These are phyloP conservation scores for Pelargonium australe DNA, from an alignment of 441 rosid genomes.

Conservation along the genomic window DNA sequence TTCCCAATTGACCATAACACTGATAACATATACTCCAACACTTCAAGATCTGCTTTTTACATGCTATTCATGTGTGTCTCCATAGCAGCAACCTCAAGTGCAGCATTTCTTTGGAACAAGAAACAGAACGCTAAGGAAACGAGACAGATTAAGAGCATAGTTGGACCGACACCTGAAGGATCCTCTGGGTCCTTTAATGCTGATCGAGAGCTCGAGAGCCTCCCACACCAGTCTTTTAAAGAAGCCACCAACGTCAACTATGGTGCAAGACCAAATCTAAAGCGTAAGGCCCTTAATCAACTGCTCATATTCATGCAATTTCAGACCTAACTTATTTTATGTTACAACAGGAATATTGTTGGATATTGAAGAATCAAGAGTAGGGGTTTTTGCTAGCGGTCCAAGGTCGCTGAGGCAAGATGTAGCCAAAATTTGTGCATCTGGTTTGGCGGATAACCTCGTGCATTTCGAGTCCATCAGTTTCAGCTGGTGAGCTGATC, in stretches of 20 bases:
- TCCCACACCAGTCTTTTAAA: slow-evolving; percentile 40
- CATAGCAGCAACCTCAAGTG: slow-evolving; percentile 43
- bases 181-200: slow-evolving; percentile 11
- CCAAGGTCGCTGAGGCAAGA: slow-evolving; percentile 36
- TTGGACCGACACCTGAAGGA: slow-evolving; percentile 22
- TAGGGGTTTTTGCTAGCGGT: slow-evolving; percentile 67
- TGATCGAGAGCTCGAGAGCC: slow-evolving; percentile 53
- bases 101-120: slow-evolving; percentile 53
- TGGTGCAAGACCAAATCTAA: slow-evolving; percentile 66
- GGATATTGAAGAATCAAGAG: slow-evolving; percentile 42
- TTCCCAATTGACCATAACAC: slow-evolving; percentile 49
- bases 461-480: slow-evolving; percentile 25
- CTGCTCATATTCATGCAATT: not conserved
- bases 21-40: slow-evolving; percentile 21
- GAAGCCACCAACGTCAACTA: slow-evolving; percentile 47
- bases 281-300: slow-evolving; percentile 27
- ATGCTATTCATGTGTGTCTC: slow-evolving; percentile 38
- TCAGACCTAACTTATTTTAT: not conserved
- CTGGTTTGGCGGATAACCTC: slow-evolving; percentile 18
- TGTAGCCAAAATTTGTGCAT: slow-evolving; percentile 24
- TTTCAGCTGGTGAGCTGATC: slow-evolving; percentile 27
- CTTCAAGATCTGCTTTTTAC: slow-evolving; percentile 30
- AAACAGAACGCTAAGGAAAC: slow-evolving; percentile 29
- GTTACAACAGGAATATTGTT: slow-evolving; percentile 31
- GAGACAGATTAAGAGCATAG: slow-evolving; percentile 35